A percentile compares a stretch with the other conserved stretches of the same genome.
phyloP scores from a whole-genome alignment of 257 asterid species.

The Cruciata laevipes region DNA sequence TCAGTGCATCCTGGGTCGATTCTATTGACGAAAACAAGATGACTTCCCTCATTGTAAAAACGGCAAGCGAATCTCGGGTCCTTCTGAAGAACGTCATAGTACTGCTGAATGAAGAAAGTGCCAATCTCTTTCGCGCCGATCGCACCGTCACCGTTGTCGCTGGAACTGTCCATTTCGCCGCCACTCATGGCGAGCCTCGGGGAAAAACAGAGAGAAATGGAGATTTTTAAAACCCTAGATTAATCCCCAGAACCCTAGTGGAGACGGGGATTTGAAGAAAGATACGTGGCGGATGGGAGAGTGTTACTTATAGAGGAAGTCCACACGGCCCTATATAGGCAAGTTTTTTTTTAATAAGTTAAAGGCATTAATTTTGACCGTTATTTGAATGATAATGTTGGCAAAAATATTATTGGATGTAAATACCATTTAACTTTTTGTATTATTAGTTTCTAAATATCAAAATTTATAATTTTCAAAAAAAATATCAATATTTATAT shows the following conservation, averaged over 20 bases:
- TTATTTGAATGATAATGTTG: no score
- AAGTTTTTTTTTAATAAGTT: no score
- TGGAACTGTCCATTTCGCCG: constrained; percentile 39
- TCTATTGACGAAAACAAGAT: constrained; percentile 30
- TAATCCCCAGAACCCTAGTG: constrained; percentile 11
- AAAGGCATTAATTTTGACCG: no score
- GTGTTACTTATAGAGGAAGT: no score
- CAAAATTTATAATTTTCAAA: no score
- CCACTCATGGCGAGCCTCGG: background rate
- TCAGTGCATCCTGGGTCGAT: constrained; percentile 58
- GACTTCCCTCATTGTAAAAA: constrained; percentile 73
- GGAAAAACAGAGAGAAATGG: background rate
- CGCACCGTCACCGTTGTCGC: constrained; percentile 22
- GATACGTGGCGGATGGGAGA: background rate
- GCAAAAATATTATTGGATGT: no score
- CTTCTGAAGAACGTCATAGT: constrained; percentile 65
- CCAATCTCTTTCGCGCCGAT: constrained; percentile 67
- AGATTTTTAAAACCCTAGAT: constrained; percentile 10
- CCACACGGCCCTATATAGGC: no score
- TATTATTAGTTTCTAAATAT: no score
- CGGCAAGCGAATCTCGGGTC: constrained; percentile 59
- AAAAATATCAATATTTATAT: no score
- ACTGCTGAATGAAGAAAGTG: constrained; percentile 76
- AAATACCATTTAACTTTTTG: no score
- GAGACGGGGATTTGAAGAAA: background rate